Percentiles rank a stretch among this genome's conserved stretches.
Conservation (phyloP, 2,329 filamentous ascomycete genomes). For the Xylaria polymorpha region DNA sequence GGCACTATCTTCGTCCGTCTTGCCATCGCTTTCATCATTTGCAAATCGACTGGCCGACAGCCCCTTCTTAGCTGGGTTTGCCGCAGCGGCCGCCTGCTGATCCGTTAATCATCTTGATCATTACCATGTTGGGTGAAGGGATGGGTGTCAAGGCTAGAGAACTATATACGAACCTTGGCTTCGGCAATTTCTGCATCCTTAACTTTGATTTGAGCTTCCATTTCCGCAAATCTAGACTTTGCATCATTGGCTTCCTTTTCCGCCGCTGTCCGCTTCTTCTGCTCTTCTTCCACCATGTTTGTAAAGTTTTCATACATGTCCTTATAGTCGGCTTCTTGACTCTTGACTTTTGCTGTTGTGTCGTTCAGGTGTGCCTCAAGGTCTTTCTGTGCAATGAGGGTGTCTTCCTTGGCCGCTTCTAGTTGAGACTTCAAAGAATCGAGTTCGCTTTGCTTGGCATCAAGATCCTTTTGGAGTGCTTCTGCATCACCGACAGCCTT, state of each 20-base stretch:
- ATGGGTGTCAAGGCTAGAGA: too few relatives aligned
- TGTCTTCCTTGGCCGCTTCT: slow-evolving; percentile 51
- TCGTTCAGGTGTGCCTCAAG: slow-evolving; percentile 64
- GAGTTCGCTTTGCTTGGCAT: slow-evolving; percentile 49
- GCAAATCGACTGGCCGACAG: slow-evolving; percentile 68
- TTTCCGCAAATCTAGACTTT: slow-evolving; percentile 51
- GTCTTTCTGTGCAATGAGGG: slow-evolving; percentile 61
- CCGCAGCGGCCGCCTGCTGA: slow-evolving; percentile 58
- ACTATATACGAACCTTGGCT: slow-evolving; percentile 60
- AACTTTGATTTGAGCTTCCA: slow-evolving; percentile 59
- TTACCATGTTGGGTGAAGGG: not conserved
- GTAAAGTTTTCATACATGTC: slow-evolving; percentile 73
- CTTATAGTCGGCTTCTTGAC: slow-evolving; percentile 68
- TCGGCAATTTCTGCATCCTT: slow-evolving; percentile 73
- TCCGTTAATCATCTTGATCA: slow-evolving; percentile 33
- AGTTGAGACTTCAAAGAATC: slow-evolving; percentile 58
- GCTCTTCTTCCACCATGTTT: slow-evolving; percentile 68
- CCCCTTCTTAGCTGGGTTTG: slow-evolving; percentile 59
- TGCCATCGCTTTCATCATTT: slow-evolving; percentile 51
- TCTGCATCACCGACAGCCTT: slow-evolving; percentile 48
- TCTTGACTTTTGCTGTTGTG: slow-evolving; percentile 64
- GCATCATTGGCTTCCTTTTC: slow-evolving; percentile 50
- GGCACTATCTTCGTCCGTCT: slow-evolving; percentile 51
- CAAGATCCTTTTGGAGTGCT: slow-evolving; percentile 48
- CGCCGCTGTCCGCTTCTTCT: slow-evolving; percentile 52